These are phyloP conservation scores for Parasitella parasitica DNA, from an alignment of 371 early-diverging fungal genomes.

Conservation along the genomic window DNA sequence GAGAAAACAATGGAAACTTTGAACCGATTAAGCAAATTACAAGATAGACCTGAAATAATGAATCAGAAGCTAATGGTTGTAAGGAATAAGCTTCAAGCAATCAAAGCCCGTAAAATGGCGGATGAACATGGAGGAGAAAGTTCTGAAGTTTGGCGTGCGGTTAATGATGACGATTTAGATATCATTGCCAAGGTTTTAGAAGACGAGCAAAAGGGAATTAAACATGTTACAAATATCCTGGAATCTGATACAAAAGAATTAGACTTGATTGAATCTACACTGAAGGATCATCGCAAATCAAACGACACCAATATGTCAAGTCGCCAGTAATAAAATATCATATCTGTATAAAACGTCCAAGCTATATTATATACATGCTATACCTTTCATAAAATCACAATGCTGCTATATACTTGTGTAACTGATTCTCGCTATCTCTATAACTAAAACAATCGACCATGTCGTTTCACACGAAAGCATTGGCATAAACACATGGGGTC, in stretches of 20 bases:
- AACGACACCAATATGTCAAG: background rate
- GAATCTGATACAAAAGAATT: slow-evolving; percentile 17
- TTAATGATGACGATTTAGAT: slow-evolving; percentile 18
- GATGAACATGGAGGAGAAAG: background rate
- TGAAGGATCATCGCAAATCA: slow-evolving; percentile 6
- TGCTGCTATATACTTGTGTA: too few species aligned
- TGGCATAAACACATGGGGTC: too few species aligned
- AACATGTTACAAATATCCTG: slow-evolving; percentile 10
- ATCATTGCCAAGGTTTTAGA: slow-evolving; percentile 21
- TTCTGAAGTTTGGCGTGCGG: slow-evolving; percentile 23
- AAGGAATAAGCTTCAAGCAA: slow-evolving; percentile 19
- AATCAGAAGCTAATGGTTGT: slow-evolving; percentile 13
- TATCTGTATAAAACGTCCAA: background rate
- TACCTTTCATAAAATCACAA: too few species aligned
- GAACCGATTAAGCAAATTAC: background rate
- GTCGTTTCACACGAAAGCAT: too few species aligned
- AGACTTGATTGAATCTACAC: slow-evolving; percentile 13
- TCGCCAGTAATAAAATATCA: background rate
- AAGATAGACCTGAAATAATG: slow-evolving; percentile 13
- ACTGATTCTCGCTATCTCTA: too few species aligned
- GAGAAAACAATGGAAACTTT: slow-evolving; percentile 13
- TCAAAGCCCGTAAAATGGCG: slow-evolving; percentile 9
- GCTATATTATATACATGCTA: too few species aligned
- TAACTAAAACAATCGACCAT: too few species aligned
- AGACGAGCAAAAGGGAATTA: slow-evolving; percentile 23